A percentile compares a stretch with the other conserved stretches of the same genome.
phyloP scores from a whole-genome alignment of 257 asterid species.

The Ophiorrhiza pumila region DNA sequence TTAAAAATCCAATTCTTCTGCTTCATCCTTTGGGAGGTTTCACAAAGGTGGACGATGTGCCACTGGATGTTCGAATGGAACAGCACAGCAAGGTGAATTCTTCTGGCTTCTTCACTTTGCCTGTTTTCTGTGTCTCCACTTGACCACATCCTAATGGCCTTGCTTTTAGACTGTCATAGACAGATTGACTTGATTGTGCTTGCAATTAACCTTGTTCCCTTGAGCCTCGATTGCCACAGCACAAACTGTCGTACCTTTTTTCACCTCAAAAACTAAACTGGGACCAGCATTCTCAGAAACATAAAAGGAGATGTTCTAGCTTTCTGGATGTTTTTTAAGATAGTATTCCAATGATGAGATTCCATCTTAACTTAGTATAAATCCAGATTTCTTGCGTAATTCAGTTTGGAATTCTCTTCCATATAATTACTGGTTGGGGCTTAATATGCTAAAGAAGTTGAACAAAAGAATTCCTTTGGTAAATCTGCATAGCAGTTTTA shows the following conservation, averaged over 20 bases:
- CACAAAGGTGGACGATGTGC: conserved; percentile 85
- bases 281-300: not conserved
- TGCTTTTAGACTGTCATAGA: not conserved
- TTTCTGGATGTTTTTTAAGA: not conserved
- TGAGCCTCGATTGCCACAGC: not conserved
- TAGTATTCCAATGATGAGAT: not conserved
- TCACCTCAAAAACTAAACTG: not conserved
- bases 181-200: too few species aligned
- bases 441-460: not conserved
- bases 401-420: too few species aligned
- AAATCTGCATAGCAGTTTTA: not conserved
- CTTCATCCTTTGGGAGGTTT: conserved; percentile 89
- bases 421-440: not conserved
- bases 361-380: not conserved
- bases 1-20: conserved; percentile 76
- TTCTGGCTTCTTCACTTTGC: conserved; percentile 2
- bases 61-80: conserved; percentile 82
- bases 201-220: not conserved
- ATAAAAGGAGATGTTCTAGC: not conserved
- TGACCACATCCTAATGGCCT: not conserved
- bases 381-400: not conserved
- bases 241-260: not conserved
- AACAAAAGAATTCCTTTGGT: not conserved
- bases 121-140: not conserved
- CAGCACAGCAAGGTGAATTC: conserved; percentile 77